These are phyloP conservation scores for Macaranga tanarius DNA, from an alignment of 441 rosid species.

Conservation along the genomic window DNA sequence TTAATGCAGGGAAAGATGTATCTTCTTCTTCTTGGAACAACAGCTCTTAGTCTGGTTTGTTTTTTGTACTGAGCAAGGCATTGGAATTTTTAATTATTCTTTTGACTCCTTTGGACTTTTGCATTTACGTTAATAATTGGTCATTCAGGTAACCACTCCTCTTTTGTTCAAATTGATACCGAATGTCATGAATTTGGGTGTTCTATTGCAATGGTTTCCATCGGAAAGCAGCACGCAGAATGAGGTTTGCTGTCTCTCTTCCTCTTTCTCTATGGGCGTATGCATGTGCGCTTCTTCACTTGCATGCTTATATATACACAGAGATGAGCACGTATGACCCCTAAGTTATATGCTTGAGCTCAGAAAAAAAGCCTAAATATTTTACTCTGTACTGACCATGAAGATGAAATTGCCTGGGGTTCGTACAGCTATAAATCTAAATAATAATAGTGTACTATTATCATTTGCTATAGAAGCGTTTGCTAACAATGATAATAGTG, in stretches of 20 bases:
- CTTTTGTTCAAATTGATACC: slow-evolving; percentile 86
- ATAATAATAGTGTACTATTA: no score
- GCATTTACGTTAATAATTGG: slow-evolving; percentile 18
- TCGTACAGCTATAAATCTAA: no score
- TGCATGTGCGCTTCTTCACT: neutral
- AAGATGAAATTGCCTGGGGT: no score
- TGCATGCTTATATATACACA: no score
- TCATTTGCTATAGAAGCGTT: no score
- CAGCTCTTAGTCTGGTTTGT: slow-evolving; percentile 88
- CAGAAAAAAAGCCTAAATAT: neutral
- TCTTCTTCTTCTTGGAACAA: slow-evolving; percentile 94
- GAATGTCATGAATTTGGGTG: slow-evolving; percentile 72
- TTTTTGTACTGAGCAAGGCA: slow-evolving; percentile 5
- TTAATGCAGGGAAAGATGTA: slow-evolving; percentile 90
- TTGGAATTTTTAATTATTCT: neutral
- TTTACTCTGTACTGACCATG: no score
- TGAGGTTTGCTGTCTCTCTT: slow-evolving; percentile 52
- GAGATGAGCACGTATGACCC: neutral
- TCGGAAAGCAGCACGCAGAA: slow-evolving; percentile 49
- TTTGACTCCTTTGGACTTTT: slow-evolving; percentile 8
- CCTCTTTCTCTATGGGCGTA: neutral
- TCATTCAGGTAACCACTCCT: slow-evolving; percentile 79
- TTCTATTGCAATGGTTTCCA: slow-evolving; percentile 83
- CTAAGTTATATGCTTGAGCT: neutral
- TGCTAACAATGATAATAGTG: no score